Base-by-base conservation (phyloP, 2,329 filamentous ascomycete species). In the Aspergillus sp. region DNA sequence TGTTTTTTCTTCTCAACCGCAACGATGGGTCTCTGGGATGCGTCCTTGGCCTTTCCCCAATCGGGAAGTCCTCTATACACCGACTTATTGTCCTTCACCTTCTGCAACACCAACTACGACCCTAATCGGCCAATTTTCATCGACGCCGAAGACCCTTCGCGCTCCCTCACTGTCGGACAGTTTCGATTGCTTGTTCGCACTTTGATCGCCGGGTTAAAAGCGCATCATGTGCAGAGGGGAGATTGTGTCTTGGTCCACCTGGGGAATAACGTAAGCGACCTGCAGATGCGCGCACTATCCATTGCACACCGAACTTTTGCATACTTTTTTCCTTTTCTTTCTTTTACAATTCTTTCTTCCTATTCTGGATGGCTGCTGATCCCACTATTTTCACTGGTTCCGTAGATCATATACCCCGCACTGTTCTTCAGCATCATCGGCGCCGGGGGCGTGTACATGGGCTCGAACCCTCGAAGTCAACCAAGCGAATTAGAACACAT, bases 391-490 rank as follows among this genome's bases (percentile, higher is more conserved):
- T 19, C 19, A 19, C 19, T 19, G 19, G 13, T 39, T 31, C 13
- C 40, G 53, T 53, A 68, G 65, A 64, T 67, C 45, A 47, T 67
- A 46, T 68, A 67, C 49, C 64, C 64, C 37, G 62, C 65, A 12
- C 53, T 68, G 8, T 67, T 67, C 44, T 66, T 61, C 46, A 50
- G 55, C 31, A 60, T 67, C 42, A 68, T 76, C 48, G 73, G 71
- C 26, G 68, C 71, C 31, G 70, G 70, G 11, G 73, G 70, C 40
- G 61, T 73, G 33, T 76, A 73, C 55, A 73, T 74, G 49, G 75
- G 74, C n/a, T 68, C 71, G 11, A 79, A 78, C 50, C 67, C 72
- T 4, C 64, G 66, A 10, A 76, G 71, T 49, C 74, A 70, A 30
- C 57, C 62, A 6, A 51, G 67, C 27, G 75, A 78, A 57, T 57